Evolutionary conservation across 768 basidiomycete genomes (phyloP), one percentile per base, ranked within the genome.

Genomic region (Lentinula sp.): DNA sequence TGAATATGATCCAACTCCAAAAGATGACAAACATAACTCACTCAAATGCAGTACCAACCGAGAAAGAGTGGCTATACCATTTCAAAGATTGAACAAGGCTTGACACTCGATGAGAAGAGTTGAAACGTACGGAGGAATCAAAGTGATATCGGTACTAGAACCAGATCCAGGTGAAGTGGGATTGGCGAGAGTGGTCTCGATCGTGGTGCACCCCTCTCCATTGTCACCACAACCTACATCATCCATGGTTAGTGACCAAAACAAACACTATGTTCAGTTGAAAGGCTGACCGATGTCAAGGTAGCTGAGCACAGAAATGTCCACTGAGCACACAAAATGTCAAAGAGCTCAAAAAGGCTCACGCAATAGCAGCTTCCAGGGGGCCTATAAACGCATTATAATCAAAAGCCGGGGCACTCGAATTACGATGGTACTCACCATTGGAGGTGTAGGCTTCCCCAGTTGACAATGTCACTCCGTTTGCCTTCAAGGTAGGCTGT

Each of bases 1-100:
- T 39, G 7, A 13, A 13, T 39, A 9, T 13, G 13, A 9, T 8
- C 28, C 28, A 8, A 39, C 37, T 8, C 37, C 28, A 28, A 9
- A 8, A 39, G 13, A 28, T 8, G 48, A 15, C 12, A 48, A 20
- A 8, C 12, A 9, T 18, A 20, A 50, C 66, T 56, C 55, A 72
- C 69, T 67, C 68, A 60, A 76, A 76, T 20, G 72, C 73, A 57
- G 71, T 68, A 42, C 70, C 71, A 18, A 76, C 74, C 2, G 74
- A 73, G 69, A 74, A 76, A 8, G 69, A 28, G 57, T 71, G 73
- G n/a, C 72, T 73, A 28, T 20, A 13, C 9, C 8, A 48, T 20
- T 20, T 9, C 9, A 48, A 28, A 28, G 12, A 61, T 41, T 51
- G 51, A 15, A 46, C 15, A 43, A 48, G 8, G 9, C 4, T 9